Conservation (phyloP, 2,329 filamentous ascomycete species). For the Talaromyces piceae region DNA sequence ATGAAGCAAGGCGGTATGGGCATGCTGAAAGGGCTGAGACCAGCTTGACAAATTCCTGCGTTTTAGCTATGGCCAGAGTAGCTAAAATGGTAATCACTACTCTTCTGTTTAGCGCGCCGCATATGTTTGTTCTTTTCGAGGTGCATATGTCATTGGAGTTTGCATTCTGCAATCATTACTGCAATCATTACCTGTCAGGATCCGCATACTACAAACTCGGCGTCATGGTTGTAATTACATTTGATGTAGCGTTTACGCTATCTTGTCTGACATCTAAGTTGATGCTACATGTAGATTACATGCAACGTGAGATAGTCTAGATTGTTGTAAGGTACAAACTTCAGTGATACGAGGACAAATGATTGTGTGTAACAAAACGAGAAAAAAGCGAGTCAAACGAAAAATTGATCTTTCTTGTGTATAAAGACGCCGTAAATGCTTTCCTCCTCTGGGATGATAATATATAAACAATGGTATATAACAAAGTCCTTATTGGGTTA, state of each 20-base stretch:
- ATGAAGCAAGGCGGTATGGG: constrained; percentile 50
- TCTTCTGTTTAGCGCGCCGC: background rate
- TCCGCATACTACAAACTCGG: background rate
- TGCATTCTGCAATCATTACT: too few species aligned
- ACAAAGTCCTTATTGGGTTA: constrained; percentile 1
- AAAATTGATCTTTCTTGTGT: background rate
- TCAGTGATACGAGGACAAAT: background rate
- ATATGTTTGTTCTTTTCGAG: too few species aligned
- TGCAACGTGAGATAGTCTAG: background rate
- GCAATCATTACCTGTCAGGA: too few species aligned
- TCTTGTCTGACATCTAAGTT: background rate
- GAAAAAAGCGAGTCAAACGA: background rate
- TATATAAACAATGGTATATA: background rate
- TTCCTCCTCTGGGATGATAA: background rate
- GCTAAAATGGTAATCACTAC: background rate
- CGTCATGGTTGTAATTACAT: background rate
- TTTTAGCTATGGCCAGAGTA: background rate
- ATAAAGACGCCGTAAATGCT: constrained; percentile 1
- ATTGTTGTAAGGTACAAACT: background rate
- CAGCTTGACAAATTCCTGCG: background rate
- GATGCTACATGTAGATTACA: background rate
- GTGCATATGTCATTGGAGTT: background rate
- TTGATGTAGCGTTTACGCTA: too few species aligned
- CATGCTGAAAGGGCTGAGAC: constrained; percentile 38
- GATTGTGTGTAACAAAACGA: background rate